Evolutionary conservation across 768 basidiomycete species (phyloP), one percentile per base, ranked within the genome.

Genomic region (Collybiopsis luxurians): DNA sequence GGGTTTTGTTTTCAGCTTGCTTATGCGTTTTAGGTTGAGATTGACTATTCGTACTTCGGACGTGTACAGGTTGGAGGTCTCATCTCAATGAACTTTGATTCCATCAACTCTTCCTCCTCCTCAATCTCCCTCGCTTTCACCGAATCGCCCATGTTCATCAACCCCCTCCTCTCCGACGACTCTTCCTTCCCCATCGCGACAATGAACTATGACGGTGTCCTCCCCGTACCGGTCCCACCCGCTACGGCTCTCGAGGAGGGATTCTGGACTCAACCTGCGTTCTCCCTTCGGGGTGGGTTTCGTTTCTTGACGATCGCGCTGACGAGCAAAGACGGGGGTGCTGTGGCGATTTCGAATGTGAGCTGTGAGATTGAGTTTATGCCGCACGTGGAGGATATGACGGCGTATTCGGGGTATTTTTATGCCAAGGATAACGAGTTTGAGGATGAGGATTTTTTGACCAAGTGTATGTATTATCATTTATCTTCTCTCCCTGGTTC

Each of bases 51-150:
- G n/a, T n/a, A n/a, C n/a, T n/a, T n/a, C n/a, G n/a, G n/a, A n/a
- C n/a, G n/a, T n/a, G n/a, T n/a, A 7, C 59, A 83, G 82, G 77
- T 83, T 45, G 82, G 81, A 1, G 82, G 82, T 0, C 68, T 81
- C 27, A 75, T 84, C 13, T 81, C 81, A 0, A 50, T 84, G 46
- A 79, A 71, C 58, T 72, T 84, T 43, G 66, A 72, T 52, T 59
- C 66, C 11, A 60, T 70, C 15, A 61, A 73, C 0, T 55, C 71
- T 0, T 57, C 61, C 0, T 72, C 80, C 0, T 60, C 75, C 0
- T 59, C 75, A 0, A 64, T 83, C 10, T 74, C 80, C 0, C 74
- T 85, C 31, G 78, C 82, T 0, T 85, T 84, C 72, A 81, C 81
- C 1, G 83, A 85, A 59, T 84, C 83, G 0, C 78, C 83, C 0